phyloP scores from a whole-genome alignment of 257 asterid species.

The Solanum virginianum region DNA sequence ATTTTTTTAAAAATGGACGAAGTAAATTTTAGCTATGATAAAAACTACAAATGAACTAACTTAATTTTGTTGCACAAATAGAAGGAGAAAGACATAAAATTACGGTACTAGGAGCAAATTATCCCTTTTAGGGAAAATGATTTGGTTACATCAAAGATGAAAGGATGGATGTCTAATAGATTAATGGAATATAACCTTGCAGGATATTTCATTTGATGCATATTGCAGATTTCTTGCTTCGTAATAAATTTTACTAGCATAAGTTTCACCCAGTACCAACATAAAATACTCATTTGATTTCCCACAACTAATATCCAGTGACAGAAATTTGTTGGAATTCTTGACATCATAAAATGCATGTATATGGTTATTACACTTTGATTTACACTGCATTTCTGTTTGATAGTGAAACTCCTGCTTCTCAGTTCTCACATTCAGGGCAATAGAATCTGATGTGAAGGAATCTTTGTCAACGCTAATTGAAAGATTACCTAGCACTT shows the following conservation, averaged over 20 bases:
- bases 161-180: no score
- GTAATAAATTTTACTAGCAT: not conserved
- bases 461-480: not conserved
- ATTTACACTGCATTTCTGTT: not conserved
- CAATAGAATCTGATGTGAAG: not conserved
- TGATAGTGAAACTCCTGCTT: not conserved
- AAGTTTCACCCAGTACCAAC: not conserved
- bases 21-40: not conserved
- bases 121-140: no score
- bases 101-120: no score
- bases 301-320: not conserved
- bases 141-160: no score
- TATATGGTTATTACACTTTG: not conserved
- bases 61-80: not conserved
- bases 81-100: no score
- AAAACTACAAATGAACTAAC: not conserved
- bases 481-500: not conserved
- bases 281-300: not conserved
- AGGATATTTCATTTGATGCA: not conserved
- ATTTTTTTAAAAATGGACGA: no score
- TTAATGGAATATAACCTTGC: not conserved
- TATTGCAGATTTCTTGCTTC: not conserved
- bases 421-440: constrained; percentile 1
- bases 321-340: not conserved
- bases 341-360: not conserved